Evolutionary conservation across 768 basidiomycete species (phyloP).

Genomic region (Asterophora parasitica): DNA sequence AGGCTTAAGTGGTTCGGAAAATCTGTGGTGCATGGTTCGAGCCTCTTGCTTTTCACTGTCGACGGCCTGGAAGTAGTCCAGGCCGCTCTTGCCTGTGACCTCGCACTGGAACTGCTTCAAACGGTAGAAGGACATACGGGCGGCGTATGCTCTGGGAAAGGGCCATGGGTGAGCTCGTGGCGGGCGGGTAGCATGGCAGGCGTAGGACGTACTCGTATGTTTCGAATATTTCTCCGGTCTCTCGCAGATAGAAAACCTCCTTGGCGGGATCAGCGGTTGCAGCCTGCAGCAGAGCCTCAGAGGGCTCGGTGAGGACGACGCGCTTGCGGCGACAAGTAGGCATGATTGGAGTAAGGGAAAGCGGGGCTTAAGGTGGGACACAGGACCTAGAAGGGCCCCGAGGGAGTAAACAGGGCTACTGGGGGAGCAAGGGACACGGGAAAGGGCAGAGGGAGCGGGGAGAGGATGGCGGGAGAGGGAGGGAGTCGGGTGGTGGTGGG

Average conservation of each 20-base stretch:
- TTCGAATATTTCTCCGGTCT: slow-evolving; percentile 97
- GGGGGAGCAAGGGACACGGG: slow-evolving; percentile 11
- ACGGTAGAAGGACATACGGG: slow-evolving; percentile 92
- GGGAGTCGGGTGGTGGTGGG: slow-evolving; percentile 20
- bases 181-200: slow-evolving; percentile 22
- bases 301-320: slow-evolving; percentile 83
- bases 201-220: slow-evolving; percentile 79
- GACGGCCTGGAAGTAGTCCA: slow-evolving; percentile 93
- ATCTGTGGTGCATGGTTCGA: slow-evolving; percentile 81
- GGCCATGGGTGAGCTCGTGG: slow-evolving; percentile 16
- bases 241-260: slow-evolving; percentile 86
- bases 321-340: slow-evolving; percentile 87
- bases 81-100: slow-evolving; percentile 88
- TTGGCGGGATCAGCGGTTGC: slow-evolving; percentile 58
- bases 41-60: slow-evolving; percentile 90
- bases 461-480: slow-evolving; percentile 17
- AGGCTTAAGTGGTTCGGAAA: slow-evolving; percentile 89
- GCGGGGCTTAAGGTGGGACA: slow-evolving; percentile 17
- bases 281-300: slow-evolving; percentile 62
- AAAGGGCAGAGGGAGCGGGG: slow-evolving; percentile 13
- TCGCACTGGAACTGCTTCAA: slow-evolving; percentile 96
- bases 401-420: slow-evolving; percentile 11
- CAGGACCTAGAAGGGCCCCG: slow-evolving; percentile 15
- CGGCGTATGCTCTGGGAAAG: slow-evolving; percentile 63
- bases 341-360: slow-evolving; percentile 40